Base-by-base conservation (phyloP, 2,329 filamentous ascomycete genomes). In the Colletotrichum lupini region DNA sequence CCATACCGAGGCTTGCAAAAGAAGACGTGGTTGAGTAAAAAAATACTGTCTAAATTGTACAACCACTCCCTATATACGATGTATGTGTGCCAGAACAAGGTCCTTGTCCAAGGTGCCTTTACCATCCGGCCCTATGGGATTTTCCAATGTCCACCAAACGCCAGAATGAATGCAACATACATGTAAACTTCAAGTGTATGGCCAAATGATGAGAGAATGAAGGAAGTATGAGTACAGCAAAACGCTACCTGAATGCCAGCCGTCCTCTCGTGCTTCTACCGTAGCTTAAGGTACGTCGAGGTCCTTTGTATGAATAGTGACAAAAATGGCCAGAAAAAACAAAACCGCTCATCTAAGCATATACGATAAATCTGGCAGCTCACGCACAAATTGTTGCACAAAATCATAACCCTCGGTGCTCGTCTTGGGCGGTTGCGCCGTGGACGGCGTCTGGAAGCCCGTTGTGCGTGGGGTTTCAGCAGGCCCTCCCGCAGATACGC, bases 281-380 rank as follows among this genome's bases (percentile, higher is more conserved):
- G 7, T n/a, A 49, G 42, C 42, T 22, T 49, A n/a, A n/a, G n/a
- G n/a, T n/a, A n/a, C 42, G 42, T 49, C 19, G 42, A 49, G 42
- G 42, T 22, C n/a, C 42, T 49, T n/a, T 49, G 9, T n/a, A 19
- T 49, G 42, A 49, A 5, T 22, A 22, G 42, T 49, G 42, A 22
- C 37, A 22, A 49, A 49, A 49, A 49, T 22, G 42, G 19, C 42
- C 42, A 19, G n/a, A 26, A 46, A 35, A 67, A 63, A 46, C 26
- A 67, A 63, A 58, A 67, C 61, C 58, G 66, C 66, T 55, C 22
- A 86, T 76, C 80, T 80, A 74, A 87, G 75, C 85, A 87, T 87
- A 68, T 87, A 87, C 24, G 85, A 84, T 52, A 87, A 77, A 77
- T 87, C 83, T 3, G 85, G 85, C 24, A 87, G 77, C 63, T 78